A percentile compares a stretch with the other conserved stretches of the same genome.
These are phyloP conservation scores for Mortierella hygrophila DNA, from an alignment of 192 early-diverging fungal species.

Conservation along the genomic window DNA sequence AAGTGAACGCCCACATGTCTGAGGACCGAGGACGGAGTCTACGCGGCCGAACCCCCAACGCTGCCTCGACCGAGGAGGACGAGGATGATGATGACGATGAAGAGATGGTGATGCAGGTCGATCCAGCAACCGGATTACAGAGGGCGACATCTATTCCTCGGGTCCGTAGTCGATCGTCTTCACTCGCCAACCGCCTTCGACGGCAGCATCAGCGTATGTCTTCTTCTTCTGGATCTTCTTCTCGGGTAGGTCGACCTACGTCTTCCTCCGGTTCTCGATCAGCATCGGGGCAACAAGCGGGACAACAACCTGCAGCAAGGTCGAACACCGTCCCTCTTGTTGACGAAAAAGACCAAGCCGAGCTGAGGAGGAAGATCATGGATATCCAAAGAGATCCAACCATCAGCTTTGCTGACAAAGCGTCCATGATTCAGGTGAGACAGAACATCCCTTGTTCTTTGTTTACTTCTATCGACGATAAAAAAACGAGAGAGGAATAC, in stretches of 20 bases:
- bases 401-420: slow-evolving; percentile 71
- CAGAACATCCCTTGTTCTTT: slow-evolving; percentile 11
- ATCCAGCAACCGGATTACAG: slow-evolving; percentile 28
- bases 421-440: slow-evolving; percentile 78
- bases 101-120: slow-evolving; percentile 26
- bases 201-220: slow-evolving; percentile 41
- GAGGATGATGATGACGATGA: slow-evolving; percentile 13
- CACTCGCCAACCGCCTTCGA: slow-evolving; percentile 16
- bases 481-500: not conserved
- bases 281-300: not conserved
- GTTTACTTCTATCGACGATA: slow-evolving; percentile 16
- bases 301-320: not conserved
- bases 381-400: slow-evolving; percentile 69
- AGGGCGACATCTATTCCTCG: slow-evolving; percentile 8
- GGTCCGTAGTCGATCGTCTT: not conserved
- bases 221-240: not conserved
- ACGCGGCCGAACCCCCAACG: not conserved
- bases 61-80: not conserved
- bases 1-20: not conserved
- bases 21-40: not conserved
- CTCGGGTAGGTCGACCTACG: not conserved
- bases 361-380: slow-evolving; percentile 75
- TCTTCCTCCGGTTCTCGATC: not conserved
- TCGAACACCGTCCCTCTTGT: slow-evolving; percentile 7
- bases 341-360: slow-evolving; percentile 41